Base-by-base conservation (phyloP, 108 stramenopile species). In the Cyclotella atomus region DNA sequence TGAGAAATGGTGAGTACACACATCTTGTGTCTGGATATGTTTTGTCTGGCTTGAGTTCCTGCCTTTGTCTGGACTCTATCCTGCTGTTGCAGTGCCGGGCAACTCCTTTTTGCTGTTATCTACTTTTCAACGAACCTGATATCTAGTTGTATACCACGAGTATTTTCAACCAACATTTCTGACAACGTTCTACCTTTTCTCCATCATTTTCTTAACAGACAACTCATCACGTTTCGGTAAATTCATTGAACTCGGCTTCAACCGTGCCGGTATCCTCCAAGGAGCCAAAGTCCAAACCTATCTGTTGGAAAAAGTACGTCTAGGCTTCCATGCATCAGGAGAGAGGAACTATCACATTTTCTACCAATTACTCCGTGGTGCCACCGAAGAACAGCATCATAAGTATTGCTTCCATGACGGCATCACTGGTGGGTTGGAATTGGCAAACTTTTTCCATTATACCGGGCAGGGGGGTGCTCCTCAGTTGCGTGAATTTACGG, bases 181-280 rank as follows among this genome's bases (percentile, higher is more conserved):
- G 12, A 41, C 38, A 9, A 9, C 6, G 12, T 41, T 9, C 38
- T 9, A 52, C 50, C 17, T 52, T 15, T 17, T 52, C 21, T 17
- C 21, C n/a, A 6, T 41, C 38, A 62, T 29, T 20, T 24, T 9
- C 7, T 5, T 17, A 21, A 36, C 38, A 65, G 64, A 99, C 87
- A 99, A 99, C 92, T 97, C 96, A 12, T 97, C 97, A 8, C 97
- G 99, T 27, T 99, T 99, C 77, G 99, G 99, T 32, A 99, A 99
- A 91, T 97, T 97, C 84, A 98, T 98, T 79, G 91, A 98, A 78
- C 83, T 99, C 33, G 95, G 96, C 34, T 98, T 98, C 82, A 87
- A 90, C 69, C 73, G 86, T 10, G 91, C 92, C 17, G 98, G 98
- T 10, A 87, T 86, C 19, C 83, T 99, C 20, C 79, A 93, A 66